Evolutionary conservation across 2,329 filamentous ascomycete species (phyloP).

Genomic region (Alternaria gaisen): DNA sequence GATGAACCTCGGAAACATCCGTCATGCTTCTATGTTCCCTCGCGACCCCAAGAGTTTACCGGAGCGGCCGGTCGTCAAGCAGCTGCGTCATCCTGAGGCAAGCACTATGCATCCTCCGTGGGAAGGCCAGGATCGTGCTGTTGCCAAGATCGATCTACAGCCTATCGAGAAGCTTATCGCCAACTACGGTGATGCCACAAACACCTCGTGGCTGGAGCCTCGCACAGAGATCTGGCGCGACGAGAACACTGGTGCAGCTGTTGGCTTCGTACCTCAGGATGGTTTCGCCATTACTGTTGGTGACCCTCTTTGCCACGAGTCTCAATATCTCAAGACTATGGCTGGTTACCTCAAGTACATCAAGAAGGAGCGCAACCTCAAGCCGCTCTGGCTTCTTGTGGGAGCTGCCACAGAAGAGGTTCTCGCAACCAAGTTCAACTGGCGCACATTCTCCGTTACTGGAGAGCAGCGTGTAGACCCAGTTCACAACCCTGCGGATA

Average conservation of each 20-base stretch:
- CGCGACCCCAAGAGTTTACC: constrained; percentile 90
- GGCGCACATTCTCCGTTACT: constrained; percentile 87
- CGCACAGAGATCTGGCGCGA: constrained; percentile 91
- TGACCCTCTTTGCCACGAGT: constrained; percentile 82
- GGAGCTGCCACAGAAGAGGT: constrained; percentile 80
- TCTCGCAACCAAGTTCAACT: constrained; percentile 80
- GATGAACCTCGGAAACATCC: constrained; percentile 86
- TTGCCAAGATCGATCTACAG: constrained; percentile 67
- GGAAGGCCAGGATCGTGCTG: constrained; percentile 61
- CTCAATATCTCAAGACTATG: constrained; percentile 78
- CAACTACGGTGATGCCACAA: constrained; percentile 94
- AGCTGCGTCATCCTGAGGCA: constrained; percentile 85
- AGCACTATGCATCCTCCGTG: constrained; percentile 78
- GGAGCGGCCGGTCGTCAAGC: constrained; percentile 66
- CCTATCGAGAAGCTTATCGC: constrained; percentile 87
- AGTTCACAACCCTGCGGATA: constrained; percentile 70
- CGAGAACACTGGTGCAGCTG: constrained; percentile 77
- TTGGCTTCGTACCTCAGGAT: constrained; percentile 81
- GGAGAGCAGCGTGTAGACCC: constrained; percentile 89
- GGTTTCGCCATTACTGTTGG: constrained; percentile 86
- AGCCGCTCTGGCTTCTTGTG: constrained; percentile 90
- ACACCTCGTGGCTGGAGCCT: constrained; percentile 92
- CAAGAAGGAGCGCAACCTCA: constrained; percentile 73
- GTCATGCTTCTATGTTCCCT: constrained; percentile 85
- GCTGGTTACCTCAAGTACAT: constrained; percentile 78